Evolutionary conservation across 257 asterid species (phyloP).

Genomic region (Fraxinus quadrangulata): DNA sequence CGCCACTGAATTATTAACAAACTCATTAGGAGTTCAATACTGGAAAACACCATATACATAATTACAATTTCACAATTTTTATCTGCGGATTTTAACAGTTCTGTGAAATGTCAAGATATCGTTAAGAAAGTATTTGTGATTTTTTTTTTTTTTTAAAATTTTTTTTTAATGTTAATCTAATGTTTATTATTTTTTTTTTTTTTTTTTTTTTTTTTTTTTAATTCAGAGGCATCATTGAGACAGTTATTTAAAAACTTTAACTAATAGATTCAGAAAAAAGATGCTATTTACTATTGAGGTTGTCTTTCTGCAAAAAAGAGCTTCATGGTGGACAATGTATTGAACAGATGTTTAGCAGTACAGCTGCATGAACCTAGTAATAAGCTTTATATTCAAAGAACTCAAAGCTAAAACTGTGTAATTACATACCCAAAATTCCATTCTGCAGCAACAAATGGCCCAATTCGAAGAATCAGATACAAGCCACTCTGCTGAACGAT

Average conservation of each 20-base stretch:
- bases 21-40: constrained; percentile 21
- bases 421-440: constrained; percentile 86
- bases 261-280: not conserved
- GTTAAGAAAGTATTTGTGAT: not conserved
- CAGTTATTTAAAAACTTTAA: constrained; percentile 9
- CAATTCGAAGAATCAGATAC: constrained; percentile 86
- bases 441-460: constrained; percentile 92
- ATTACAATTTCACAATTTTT: not conserved
- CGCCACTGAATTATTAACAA: constrained; percentile 55
- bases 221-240: not conserved
- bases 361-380: not conserved
- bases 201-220: no score
- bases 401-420: not conserved
- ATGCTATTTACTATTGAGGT: not conserved
- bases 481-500: constrained; percentile 72
- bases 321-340: not conserved
- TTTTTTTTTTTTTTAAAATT: no score
- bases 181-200: no score
- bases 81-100: not conserved
- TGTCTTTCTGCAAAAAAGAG: not conserved
- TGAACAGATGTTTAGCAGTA: not conserved
- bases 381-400: not conserved
- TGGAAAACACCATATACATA: not conserved
- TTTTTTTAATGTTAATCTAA: no score
- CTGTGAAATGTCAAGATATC: not conserved